Evolutionary conservation across 371 early-diverging fungal species (phyloP).

Genomic region (Phascolomyces articulosus): DNA sequence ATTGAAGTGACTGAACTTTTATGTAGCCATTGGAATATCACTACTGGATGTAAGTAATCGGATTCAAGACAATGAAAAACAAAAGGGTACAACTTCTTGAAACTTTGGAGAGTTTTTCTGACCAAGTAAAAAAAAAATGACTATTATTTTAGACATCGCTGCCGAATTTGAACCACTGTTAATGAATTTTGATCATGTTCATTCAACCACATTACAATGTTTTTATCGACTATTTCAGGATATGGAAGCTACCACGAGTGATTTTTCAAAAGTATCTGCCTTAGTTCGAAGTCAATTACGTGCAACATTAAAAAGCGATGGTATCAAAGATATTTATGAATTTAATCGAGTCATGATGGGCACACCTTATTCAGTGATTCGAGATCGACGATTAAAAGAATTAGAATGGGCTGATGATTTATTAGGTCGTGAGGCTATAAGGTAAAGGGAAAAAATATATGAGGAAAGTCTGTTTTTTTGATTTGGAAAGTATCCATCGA

Average conservation of each 20-base stretch:
- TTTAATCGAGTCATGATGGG: conserved; percentile 70
- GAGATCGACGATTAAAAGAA: conserved; percentile 71
- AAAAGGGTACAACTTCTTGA: no score
- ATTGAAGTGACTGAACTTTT: conserved; percentile 73
- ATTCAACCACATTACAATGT: conserved; percentile 56
- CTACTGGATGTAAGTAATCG: conserved; percentile 59
- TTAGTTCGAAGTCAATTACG: conserved; percentile 58
- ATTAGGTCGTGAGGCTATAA: conserved; percentile 63
- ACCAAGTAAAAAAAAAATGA: neutral
- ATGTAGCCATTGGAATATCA: conserved; percentile 74
- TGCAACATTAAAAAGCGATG: conserved; percentile 43
- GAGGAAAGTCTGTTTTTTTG: neutral
- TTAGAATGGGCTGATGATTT: conserved; percentile 74
- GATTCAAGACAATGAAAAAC: no score
- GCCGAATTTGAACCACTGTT: conserved; percentile 70
- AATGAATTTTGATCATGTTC: conserved; percentile 63
- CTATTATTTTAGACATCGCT: conserved; percentile 32
- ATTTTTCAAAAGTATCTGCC: conserved; percentile 64
- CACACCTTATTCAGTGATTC: conserved; percentile 64
- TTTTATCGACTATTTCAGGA: conserved; percentile 70
- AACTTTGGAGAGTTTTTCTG: no score
- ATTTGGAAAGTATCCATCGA: neutral
- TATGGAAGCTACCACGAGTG: conserved; percentile 67
- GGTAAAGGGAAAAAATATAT: conserved; percentile 33
- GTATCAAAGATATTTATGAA: conserved; percentile 40